Evolutionary conservation across 2,329 filamentous ascomycete genomes (phyloP), one percentile per base, ranked within the genome.

Genomic region (Curvularia lunata): DNA sequence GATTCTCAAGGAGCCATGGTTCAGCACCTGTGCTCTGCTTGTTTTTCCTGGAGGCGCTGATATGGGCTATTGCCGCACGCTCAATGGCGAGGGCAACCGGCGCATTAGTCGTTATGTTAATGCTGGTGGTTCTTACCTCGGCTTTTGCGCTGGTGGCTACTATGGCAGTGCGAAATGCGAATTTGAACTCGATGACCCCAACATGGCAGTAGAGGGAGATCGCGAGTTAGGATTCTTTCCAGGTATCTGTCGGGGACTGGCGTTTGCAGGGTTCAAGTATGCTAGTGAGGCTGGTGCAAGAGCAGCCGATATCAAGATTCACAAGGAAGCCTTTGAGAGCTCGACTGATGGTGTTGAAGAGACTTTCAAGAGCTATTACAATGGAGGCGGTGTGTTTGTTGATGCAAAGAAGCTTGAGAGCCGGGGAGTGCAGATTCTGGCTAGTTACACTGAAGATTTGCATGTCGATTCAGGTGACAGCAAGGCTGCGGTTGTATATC

Each of bases 21-120:
- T 87, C 1, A 81, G 89, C 3, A 90, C 91, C 2, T 98, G 94
- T 75, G 92, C 92, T 0, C 84, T 98, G 9, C 84, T 99, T 6
- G 93, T 98, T 2, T 87, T 99, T 51, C 95, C 95, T 1, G 95
- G 95, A 21, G 95, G 95, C 30, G 94, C 91, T n/a, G 95, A 99
- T 73, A 83, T 96, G 50, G 91, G 90, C 48, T 99, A 97, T 77
- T 96, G 93, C 76, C 88, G 90, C 27, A 88, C 87, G 2, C 84
- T 99, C 62, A 95, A 98, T 75, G 95, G 95, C 34, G 83, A 87
- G 51, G 95, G 94, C 1, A 99, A 98, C 76, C 85, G 89, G 34
- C 85, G 86, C 64, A 97, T 99, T 75, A 82, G 84, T 54, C 89
- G 94, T 65, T 99, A 90, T 71, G 91, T 99, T 48, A 90, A 92